Percentiles rank a stretch among this genome's conserved stretches.
Conservation (phyloP, 1,284 basidiomycete genomes). For the Porodaedalea pini region DNA sequence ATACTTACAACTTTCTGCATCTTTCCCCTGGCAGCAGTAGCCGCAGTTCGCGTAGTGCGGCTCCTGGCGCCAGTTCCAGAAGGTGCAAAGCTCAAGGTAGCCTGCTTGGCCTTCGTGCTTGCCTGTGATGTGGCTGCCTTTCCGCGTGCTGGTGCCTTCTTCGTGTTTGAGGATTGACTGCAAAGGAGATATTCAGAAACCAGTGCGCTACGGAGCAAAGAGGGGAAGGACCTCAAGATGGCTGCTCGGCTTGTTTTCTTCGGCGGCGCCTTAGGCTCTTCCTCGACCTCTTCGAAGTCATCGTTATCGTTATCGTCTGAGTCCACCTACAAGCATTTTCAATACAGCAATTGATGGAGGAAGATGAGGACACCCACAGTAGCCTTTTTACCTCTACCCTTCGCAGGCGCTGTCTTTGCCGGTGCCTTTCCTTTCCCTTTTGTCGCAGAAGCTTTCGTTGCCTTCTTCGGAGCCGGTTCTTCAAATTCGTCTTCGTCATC, state of each 20-base stretch:
- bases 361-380: conserved; percentile 17
- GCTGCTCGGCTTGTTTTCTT: conserved; percentile 67
- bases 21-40: conserved; percentile 53
- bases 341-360: conserved; percentile 5
- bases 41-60: conserved; percentile 51
- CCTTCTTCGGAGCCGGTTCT: conserved; percentile 51
- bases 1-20: conserved; percentile 35
- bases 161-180: conserved; percentile 42
- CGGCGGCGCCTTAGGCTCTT: conserved; percentile 42
- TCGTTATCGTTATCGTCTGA: neutral
- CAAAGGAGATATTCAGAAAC: conserved; percentile 1
- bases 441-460: conserved; percentile 24
- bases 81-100: conserved; percentile 62
- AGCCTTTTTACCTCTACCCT: conserved; percentile 30
- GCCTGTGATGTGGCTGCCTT: conserved; percentile 32
- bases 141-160: conserved; percentile 62
- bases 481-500: conserved; percentile 44
- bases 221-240: conserved; percentile 53
- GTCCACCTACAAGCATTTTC: neutral
- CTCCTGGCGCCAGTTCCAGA: conserved; percentile 37
- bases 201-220: conserved; percentile 7
- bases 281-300: conserved; percentile 48
- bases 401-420: conserved; percentile 23
- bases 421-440: conserved; percentile 16
- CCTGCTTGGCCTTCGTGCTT: conserved; percentile 41